These are phyloP conservation scores for Ascochyta fabae DNA, from an alignment of 2,329 filamentous ascomycete genomes.

Conservation along the genomic window DNA sequence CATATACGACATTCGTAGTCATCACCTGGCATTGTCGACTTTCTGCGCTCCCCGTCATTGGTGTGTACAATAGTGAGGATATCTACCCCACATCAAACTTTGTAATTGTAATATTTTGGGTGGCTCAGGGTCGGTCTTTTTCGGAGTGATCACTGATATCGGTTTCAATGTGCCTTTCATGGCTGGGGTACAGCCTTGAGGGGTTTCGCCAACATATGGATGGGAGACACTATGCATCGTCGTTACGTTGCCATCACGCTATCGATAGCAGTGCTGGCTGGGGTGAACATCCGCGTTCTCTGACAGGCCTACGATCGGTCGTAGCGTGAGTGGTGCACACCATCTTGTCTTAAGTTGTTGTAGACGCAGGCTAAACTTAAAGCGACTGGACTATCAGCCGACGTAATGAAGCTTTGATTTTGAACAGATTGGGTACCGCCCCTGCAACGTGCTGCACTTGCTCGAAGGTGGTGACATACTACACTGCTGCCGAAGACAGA, in stretches of 20 bases:
- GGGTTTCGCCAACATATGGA: not conserved
- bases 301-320: not conserved
- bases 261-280: not conserved
- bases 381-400: conserved; percentile 4
- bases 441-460: not conserved
- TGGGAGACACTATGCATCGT: not conserved
- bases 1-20: not conserved
- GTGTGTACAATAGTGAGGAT: not conserved
- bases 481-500: not conserved
- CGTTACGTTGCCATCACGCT: conserved; percentile 1
- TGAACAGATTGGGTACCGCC: not conserved
- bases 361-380: not conserved
- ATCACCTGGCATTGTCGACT: not conserved
- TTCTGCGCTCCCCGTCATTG: not conserved
- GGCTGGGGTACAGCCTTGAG: too few species aligned
- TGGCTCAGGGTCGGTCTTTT: not conserved
- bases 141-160: not conserved
- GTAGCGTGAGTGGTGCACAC: not conserved
- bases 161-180: not conserved
- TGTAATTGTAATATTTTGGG: not conserved
- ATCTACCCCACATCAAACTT: not conserved
- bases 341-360: not conserved
- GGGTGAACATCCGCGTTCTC: not conserved
- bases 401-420: not conserved
- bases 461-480: not conserved